Percentiles rank a stretch among this genome's conserved stretches.
Conservation (phyloP, 345 rosid species). For the Eucalyptus curtisii region DNA sequence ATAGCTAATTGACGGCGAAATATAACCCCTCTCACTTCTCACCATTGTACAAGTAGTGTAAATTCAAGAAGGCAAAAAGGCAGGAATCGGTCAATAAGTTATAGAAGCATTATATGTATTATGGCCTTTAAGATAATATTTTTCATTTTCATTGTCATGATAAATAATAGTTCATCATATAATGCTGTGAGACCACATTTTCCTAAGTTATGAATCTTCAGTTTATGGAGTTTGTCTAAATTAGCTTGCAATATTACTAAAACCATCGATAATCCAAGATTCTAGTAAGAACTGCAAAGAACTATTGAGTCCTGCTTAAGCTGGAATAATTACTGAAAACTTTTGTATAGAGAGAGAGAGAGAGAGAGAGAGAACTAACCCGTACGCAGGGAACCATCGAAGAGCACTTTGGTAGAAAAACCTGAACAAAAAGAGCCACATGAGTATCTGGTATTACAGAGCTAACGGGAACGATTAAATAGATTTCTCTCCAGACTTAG, state of each 20-base stretch:
- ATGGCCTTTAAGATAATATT: background rate
- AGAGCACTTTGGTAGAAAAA: slow-evolving; percentile 96
- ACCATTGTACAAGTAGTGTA: background rate
- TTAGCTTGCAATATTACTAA: background rate
- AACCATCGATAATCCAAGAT: background rate
- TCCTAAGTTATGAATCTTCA: background rate
- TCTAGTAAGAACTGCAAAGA: background rate
- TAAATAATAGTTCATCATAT: background rate
- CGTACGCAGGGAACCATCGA: slow-evolving; percentile 68
- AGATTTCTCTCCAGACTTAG: background rate
- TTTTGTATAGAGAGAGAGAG: background rate
- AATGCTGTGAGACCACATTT: background rate
- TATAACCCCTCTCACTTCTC: background rate
- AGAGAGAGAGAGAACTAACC: slow-evolving; percentile 35
- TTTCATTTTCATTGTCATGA: background rate
- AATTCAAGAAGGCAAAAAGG: background rate
- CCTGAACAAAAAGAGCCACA: slow-evolving; percentile 18
- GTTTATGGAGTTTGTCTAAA: background rate
- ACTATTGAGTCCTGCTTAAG: background rate
- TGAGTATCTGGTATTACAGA: background rate
- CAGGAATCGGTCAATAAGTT: background rate
- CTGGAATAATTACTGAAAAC: background rate
- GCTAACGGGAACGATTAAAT: background rate
- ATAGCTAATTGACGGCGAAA: background rate
- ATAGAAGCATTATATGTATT: background rate